These are phyloP conservation scores for Elongisporangium anandrum DNA, from an alignment of 352 stramenopile genomes.

Conservation along the genomic window DNA sequence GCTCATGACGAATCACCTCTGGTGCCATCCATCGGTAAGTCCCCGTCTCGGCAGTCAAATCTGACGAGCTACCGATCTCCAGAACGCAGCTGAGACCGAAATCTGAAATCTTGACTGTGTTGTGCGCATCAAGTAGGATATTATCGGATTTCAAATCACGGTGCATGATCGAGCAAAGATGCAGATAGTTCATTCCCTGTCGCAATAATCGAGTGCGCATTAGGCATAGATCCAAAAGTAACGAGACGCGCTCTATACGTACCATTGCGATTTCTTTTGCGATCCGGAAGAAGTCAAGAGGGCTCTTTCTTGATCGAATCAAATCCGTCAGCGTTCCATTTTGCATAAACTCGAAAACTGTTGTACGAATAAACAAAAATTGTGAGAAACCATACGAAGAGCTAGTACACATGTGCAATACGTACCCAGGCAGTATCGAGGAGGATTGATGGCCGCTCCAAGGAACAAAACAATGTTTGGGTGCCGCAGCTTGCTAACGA, in stretches of 20 bases:
- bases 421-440: slow-evolving; percentile 79
- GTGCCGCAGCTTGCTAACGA: slow-evolving; percentile 82
- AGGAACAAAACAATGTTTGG: slow-evolving; percentile 87
- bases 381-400: neutral
- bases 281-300: slow-evolving; percentile 80
- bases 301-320: slow-evolving; percentile 60
- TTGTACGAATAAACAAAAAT: slow-evolving; percentile 1
- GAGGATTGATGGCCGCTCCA: slow-evolving; percentile 67
- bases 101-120: slow-evolving; percentile 86
- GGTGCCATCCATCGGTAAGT: slow-evolving; percentile 95
- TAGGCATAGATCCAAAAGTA: slow-evolving; percentile 11
- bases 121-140: slow-evolving; percentile 81
- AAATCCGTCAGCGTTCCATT: slow-evolving; percentile 82
- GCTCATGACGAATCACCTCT: slow-evolving; percentile 91
- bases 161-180: slow-evolving; percentile 93
- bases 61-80: slow-evolving; percentile 67
- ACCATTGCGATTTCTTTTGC: slow-evolving; percentile 79
- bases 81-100: slow-evolving; percentile 85
- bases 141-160: slow-evolving; percentile 96
- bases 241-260: slow-evolving; percentile 3
- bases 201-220: neutral
- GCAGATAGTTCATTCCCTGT: slow-evolving; percentile 93
- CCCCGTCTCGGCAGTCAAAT: slow-evolving; percentile 83
- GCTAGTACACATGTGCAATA: neutral
- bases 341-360: slow-evolving; percentile 88